These are phyloP conservation scores for Entomophthora muscae DNA, from an alignment of 371 early-diverging fungal genomes.

Conservation along the genomic window DNA sequence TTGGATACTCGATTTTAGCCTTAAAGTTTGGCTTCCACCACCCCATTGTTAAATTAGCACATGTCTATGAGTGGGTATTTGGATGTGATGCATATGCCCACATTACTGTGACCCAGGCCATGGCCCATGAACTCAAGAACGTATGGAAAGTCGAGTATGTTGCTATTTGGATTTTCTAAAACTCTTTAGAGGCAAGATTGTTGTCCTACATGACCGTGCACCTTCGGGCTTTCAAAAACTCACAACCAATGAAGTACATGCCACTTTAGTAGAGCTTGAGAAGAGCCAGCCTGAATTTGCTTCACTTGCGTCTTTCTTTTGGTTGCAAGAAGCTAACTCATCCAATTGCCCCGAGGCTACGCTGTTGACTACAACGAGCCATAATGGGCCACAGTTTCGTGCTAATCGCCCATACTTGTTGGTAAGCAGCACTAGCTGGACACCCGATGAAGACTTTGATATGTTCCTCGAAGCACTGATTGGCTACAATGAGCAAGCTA, in stretches of 20 bases:
- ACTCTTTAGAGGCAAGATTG: background rate
- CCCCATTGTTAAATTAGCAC: conserved; percentile 32
- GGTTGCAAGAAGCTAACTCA: background rate
- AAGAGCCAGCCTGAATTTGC: conserved; percentile 20
- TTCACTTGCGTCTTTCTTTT: conserved; percentile 13
- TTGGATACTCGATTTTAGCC: conserved; percentile 75
- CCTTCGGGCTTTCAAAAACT: background rate
- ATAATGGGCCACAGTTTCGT: conserved; percentile 17
- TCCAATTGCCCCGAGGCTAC: background rate
- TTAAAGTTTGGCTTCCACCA: conserved; percentile 40
- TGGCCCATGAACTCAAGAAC: conserved; percentile 44
- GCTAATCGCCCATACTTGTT: conserved; percentile 45
- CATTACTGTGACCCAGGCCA: conserved; percentile 71
- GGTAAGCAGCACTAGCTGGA: conserved; percentile 89
- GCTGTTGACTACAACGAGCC: background rate
- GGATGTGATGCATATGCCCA: conserved; percentile 62
- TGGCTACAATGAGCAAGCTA: conserved; percentile 30
- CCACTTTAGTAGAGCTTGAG: conserved; percentile 20
- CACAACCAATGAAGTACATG: background rate
- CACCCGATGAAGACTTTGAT: conserved; percentile 86
- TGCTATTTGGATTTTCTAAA: background rate
- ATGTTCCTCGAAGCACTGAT: conserved; percentile 53
- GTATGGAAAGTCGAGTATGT: conserved; percentile 35
- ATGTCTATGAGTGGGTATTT: conserved; percentile 47
- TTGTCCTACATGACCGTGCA: conserved; percentile 7